Conservation (phyloP, 495 filamentous ascomycete species). For the Hyphodiscus hymeniophilus region DNA sequence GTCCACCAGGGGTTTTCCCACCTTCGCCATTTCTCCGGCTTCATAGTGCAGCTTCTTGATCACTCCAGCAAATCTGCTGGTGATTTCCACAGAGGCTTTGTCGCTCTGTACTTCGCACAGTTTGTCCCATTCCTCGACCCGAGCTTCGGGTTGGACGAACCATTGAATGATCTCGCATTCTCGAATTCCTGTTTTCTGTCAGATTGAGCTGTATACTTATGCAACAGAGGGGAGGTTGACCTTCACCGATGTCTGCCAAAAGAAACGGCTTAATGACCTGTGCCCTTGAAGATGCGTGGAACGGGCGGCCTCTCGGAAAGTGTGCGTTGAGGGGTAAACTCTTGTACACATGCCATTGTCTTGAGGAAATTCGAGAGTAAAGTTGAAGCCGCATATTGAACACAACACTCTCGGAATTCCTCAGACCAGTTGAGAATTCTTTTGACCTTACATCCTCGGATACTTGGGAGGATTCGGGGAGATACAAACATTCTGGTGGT, state of each 20-base stretch:
- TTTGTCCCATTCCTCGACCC: slow-evolving; percentile 96
- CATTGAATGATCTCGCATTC: slow-evolving; percentile 99
- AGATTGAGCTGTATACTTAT: slow-evolving; percentile 1
- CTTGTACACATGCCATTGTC: slow-evolving; percentile 32
- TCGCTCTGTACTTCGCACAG: slow-evolving; percentile 97
- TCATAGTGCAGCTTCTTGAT: slow-evolving; percentile 97
- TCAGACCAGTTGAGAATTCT: slow-evolving; percentile 4
- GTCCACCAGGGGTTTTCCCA: slow-evolving; percentile 77
- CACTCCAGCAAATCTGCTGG: slow-evolving; percentile 86
- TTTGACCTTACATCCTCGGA: slow-evolving; percentile 15
- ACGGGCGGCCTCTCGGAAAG: slow-evolving; percentile 26
- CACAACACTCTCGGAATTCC: slow-evolving; percentile 10
- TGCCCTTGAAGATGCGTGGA: slow-evolving; percentile 52
- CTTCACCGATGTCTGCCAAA: slow-evolving; percentile 95
- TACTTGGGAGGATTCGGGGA: slow-evolving; percentile 5
- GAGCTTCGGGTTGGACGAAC: slow-evolving; percentile 94
- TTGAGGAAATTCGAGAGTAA: slow-evolving; percentile 32
- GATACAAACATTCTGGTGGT: slow-evolving; percentile 11
- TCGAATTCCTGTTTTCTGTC: slow-evolving; percentile 62
- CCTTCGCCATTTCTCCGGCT: slow-evolving; percentile 89
- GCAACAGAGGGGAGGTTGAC: slow-evolving; percentile 35
- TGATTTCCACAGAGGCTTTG: slow-evolving; percentile 98
- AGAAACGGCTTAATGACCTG: slow-evolving; percentile 75
- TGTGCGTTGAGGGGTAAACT: slow-evolving; percentile 24
- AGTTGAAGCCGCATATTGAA: slow-evolving; percentile 37